Conservation (phyloP, 371 early-diverging fungal species). For the Lichtheimia ramosa region DNA sequence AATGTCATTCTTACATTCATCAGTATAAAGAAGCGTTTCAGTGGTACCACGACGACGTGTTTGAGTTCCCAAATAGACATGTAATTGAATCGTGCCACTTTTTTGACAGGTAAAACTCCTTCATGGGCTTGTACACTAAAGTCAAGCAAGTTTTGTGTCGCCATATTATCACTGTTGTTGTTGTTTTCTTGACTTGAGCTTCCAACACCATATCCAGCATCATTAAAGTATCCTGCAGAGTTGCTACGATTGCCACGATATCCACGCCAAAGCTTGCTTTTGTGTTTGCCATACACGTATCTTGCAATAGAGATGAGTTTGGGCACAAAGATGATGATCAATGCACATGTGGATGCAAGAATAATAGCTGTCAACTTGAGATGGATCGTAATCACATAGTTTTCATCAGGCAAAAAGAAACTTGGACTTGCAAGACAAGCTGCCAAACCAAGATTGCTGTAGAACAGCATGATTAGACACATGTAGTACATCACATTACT, state of each 20-base stretch:
- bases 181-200: conserved; percentile 8
- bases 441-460: conserved; percentile 33
- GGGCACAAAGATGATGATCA: conserved; percentile 33
- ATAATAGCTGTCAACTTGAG: conserved; percentile 30
- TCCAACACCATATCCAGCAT: background rate
- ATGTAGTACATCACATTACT: too few relatives aligned
- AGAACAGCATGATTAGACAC: background rate
- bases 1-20: conserved; percentile 27
- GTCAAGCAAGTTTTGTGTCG: conserved; percentile 30
- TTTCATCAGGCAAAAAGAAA: conserved; percentile 29
- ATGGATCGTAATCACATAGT: conserved; percentile 22
- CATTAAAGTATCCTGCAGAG: conserved; percentile 10
- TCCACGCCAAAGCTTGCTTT: background rate
- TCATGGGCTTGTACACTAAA: conserved; percentile 36
- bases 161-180: conserved; percentile 15
- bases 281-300: conserved; percentile 17
- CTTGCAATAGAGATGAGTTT: conserved; percentile 24
- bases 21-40: conserved; percentile 33
- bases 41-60: conserved; percentile 36
- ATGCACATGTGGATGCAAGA: conserved; percentile 34
- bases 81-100: conserved; percentile 27
- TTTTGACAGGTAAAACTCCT: conserved; percentile 44
- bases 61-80: conserved; percentile 49
- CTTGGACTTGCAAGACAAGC: conserved; percentile 27
- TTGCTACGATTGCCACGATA: conserved; percentile 15